phyloP scores from a whole-genome alignment of 441 rosid genomes.

The Adansonia madagascariensis region DNA sequence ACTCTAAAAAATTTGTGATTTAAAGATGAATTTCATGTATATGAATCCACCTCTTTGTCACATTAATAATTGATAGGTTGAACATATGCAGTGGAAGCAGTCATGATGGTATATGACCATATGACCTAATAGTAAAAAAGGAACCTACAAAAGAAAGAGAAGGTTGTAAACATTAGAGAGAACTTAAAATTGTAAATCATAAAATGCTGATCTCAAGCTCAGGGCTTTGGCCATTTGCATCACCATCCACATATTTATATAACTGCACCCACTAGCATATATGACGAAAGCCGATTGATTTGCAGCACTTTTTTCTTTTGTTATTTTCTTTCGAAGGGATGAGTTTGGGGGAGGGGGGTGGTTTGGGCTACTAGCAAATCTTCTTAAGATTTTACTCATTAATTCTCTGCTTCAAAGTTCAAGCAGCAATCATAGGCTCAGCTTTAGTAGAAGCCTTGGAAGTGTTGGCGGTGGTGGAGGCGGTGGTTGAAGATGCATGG shows the following conservation, averaged over 20 bases:
- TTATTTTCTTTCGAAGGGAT: too few relatives aligned
- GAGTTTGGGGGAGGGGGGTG: too few relatives aligned
- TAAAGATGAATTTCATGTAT: neutral
- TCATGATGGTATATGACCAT: neutral
- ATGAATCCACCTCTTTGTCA: neutral
- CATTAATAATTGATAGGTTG: neutral
- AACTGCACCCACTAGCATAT: constrained; percentile 14
- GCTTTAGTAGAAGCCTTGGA: constrained; percentile 29
- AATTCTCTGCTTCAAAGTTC: neutral
- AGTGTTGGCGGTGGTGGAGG: constrained; percentile 3
- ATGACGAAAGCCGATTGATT: neutral
- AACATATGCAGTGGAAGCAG: neutral
- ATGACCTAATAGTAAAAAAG: neutral
- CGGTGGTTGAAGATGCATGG: constrained; percentile 26
- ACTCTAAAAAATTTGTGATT: neutral
- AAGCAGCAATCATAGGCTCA: constrained; percentile 38
- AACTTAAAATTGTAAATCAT: constrained; percentile 1
- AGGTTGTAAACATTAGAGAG: neutral
- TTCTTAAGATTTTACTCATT: neutral
- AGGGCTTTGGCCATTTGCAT: constrained; percentile 14
- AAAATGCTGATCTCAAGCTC: constrained; percentile 19
- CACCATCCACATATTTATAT: constrained; percentile 13
- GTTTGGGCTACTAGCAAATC: neutral
- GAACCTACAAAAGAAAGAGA: neutral
- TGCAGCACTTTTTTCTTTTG: neutral